Conservation (phyloP, 441 rosid species). For the Jatropha multifida region DNA sequence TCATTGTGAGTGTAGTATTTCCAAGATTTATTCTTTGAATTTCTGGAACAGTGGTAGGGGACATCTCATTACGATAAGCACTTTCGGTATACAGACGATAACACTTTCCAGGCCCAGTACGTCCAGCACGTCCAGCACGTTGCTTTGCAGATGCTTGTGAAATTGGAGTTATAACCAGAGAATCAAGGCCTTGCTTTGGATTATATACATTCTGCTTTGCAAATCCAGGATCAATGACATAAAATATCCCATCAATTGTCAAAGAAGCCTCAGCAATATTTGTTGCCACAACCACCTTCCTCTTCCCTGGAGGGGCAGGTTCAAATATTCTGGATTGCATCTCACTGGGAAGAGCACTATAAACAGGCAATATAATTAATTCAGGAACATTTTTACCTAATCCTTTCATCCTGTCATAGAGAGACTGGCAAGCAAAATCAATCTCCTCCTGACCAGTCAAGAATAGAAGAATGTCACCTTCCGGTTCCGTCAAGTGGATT, state of each 20-base stretch:
- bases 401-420: constrained; percentile 81
- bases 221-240: constrained; percentile 87
- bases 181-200: constrained; percentile 86
- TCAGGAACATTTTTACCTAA: constrained; percentile 81
- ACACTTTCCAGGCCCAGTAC: constrained; percentile 95
- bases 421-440: constrained; percentile 83
- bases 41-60: constrained; percentile 76
- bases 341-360: constrained; percentile 90
- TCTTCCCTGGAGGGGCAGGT: constrained; percentile 78
- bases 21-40: constrained; percentile 88
- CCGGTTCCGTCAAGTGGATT: constrained; percentile 88
- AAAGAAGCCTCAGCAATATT: constrained; percentile 86
- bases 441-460: constrained; percentile 95
- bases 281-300: constrained; percentile 91
- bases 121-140: constrained; percentile 82
- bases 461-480: constrained; percentile 77
- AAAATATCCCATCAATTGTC: constrained; percentile 76
- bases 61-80: constrained; percentile 87
- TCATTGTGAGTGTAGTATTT: constrained; percentile 59
- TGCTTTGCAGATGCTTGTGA: constrained; percentile 91
- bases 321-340: constrained; percentile 89
- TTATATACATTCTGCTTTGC: constrained; percentile 82
- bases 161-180: constrained; percentile 76
- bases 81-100: constrained; percentile 86
- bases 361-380: constrained; percentile 76